Conservation (phyloP, 345 rosid genomes). For the Salix koriyanagi region DNA sequence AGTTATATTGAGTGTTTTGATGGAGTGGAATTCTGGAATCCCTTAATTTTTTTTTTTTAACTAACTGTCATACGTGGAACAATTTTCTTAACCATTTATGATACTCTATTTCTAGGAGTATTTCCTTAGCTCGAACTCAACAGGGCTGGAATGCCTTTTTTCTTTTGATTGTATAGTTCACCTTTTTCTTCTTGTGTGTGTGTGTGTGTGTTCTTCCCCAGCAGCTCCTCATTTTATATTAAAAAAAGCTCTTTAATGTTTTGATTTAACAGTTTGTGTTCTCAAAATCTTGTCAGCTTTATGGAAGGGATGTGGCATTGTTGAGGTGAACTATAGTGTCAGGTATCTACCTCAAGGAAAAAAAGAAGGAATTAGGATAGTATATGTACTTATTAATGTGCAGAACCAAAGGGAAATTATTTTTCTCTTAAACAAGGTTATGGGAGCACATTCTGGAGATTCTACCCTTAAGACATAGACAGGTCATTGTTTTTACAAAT, state of each 20-base stretch:
- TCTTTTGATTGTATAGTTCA: neutral
- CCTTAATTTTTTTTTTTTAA: no score
- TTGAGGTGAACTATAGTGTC: neutral
- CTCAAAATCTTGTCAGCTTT: neutral
- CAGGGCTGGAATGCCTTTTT: neutral
- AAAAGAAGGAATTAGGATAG: neutral
- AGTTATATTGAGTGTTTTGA: neutral
- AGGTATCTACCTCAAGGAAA: neutral
- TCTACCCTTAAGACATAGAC: no score
- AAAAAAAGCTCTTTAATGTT: no score
- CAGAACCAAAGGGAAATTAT: neutral
- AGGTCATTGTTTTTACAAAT: neutral
- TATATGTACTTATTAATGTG: neutral
- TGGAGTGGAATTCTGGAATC: neutral
- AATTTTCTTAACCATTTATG: neutral
- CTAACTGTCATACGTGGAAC: neutral
- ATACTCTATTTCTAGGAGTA: neutral
- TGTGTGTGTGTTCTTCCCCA: no score
- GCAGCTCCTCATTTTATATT: no score
- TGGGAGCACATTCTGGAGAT: neutral
- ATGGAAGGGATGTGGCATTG: neutral
- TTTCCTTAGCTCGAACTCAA: neutral
- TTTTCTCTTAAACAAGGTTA: neutral
- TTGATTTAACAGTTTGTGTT: no score
- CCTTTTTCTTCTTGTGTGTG: neutral